These are phyloP conservation scores for Mytilinidion resinicola DNA, from an alignment of 495 filamentous ascomycete species.

Conservation along the genomic window DNA sequence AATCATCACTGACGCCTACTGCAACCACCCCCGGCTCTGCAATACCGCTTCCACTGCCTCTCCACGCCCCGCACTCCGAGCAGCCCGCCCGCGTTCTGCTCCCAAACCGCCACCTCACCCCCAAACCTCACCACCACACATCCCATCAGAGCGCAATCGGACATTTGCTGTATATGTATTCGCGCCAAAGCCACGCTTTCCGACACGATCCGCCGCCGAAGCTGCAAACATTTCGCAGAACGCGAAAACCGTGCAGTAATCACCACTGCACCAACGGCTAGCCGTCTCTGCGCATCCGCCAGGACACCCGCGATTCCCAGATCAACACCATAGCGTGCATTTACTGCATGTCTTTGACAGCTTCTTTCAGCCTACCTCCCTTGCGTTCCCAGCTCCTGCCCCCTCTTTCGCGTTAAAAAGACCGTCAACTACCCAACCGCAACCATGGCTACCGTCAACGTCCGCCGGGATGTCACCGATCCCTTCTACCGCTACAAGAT, in stretches of 20 bases:
- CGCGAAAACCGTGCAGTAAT: conserved; percentile 80
- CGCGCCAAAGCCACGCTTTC: conserved; percentile 66
- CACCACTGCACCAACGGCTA: conserved; percentile 83
- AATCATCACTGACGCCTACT: not conserved
- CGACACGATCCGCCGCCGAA: conserved; percentile 80
- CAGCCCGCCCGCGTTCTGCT: conserved; percentile 15
- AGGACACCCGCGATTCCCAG: no score
- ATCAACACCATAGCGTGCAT: conserved; percentile 9
- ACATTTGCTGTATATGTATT: conserved; percentile 69
- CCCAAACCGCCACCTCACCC: conserved; percentile 18
- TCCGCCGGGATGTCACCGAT: conserved; percentile 96
- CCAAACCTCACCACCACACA: conserved; percentile 19
- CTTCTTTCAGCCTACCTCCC: conserved; percentile 20
- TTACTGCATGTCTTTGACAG: conserved; percentile 40
- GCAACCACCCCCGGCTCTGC: not conserved
- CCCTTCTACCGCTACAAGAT: conserved; percentile 99
- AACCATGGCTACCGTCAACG: conserved; percentile 88
- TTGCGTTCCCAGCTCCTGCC: conserved; percentile 15
- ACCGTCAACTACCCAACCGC: conserved; percentile 33
- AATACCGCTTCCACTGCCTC: conserved; percentile 1
- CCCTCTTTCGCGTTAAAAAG: conserved; percentile 20
- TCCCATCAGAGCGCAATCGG: conserved; percentile 12
- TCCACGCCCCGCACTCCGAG: not conserved
- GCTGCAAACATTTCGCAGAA: conserved; percentile 90
- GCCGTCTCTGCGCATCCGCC: conserved; percentile 30